Conservation (phyloP, 164 flowering plant genomes). For the Malania oleifera region DNA sequence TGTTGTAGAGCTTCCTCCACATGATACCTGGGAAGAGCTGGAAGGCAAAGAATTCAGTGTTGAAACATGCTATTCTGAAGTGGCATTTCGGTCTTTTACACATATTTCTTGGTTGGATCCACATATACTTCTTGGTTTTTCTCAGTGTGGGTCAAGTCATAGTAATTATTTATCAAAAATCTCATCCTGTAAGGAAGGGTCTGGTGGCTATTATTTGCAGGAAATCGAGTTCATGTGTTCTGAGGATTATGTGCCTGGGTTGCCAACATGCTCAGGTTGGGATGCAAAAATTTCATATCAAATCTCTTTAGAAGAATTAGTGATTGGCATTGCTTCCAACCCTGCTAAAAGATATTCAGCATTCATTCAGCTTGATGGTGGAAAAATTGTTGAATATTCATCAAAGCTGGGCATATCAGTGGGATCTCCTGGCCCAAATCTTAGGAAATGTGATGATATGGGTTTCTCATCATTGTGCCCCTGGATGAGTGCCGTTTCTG, state of each 20-base stretch:
- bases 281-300: constrained; percentile 36
- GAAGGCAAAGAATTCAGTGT: constrained; percentile 69
- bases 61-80: constrained; percentile 47
- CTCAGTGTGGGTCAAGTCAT: constrained; percentile 34
- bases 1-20: constrained; percentile 67
- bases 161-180: constrained; percentile 9
- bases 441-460: constrained; percentile 25
- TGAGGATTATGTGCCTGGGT: constrained; percentile 60
- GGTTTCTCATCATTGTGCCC: constrained; percentile 68
- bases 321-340: constrained; percentile 51
- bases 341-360: constrained; percentile 52
- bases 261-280: constrained; percentile 75
- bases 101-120: constrained; percentile 85
- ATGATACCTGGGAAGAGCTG: constrained; percentile 70
- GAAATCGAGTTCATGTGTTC: constrained; percentile 68
- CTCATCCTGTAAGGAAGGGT: constrained; percentile 22
- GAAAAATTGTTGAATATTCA: constrained; percentile 53
- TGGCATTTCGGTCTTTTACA: constrained; percentile 34
- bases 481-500: constrained; percentile 58
- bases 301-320: constrained; percentile 35
- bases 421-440: constrained; percentile 8
- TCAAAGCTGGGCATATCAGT: constrained; percentile 33
- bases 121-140: constrained; percentile 58
- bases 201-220: constrained; percentile 38
- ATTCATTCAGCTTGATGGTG: constrained; percentile 71